Evolutionary conservation across 805 yeast species (phyloP), one percentile per base, ranked within the genome.

Genomic region (Metschnikowia dekortorum): DNA sequence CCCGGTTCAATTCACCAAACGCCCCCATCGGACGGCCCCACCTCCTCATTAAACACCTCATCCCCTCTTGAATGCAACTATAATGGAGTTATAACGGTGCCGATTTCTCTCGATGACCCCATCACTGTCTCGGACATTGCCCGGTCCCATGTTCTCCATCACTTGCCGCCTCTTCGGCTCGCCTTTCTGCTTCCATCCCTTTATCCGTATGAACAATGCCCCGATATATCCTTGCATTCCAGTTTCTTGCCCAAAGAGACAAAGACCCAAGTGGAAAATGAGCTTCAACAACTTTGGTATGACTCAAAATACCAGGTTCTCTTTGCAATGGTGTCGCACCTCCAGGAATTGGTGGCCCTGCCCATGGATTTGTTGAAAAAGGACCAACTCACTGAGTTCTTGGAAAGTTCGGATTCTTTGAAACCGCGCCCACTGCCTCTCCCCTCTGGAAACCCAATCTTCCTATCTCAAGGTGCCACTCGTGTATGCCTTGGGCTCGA

Each of bases 311-410:
- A 72, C 54, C 68, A 72, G 30, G 63, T 78, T 1, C 55, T 79
- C 3, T 79, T 71, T 57, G 56, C 69, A 11, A 58, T 78, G 52
- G 66, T 79, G n/a, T 81, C 78, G 50, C 65, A 57, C 48, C 47
- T 80, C 14, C 32, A 22, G 3, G 37, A n/a, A 22, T 11, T 18
- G 13, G 29, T 26, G 8, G 28, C 16, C 3, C 30, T 13, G 9
- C 45, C 45, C 11, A 31, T 41, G 45, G 18, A 11, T 3, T 33
- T 41, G 32, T 18, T 41, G 18, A 22, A 22, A 7, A 22, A 18
- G 30, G 29, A 5, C 5, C 22, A 22, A 22, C 22, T 4, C 22
- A 22, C 22, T 22, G 5, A 22, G 22, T 4, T 4, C 22, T 4
- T 22, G 5, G 22, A 3, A 22, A 22, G 22, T 22, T 22, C 22